Percentiles rank a stretch among this genome's conserved stretches.
Conservation (phyloP, 2,329 filamentous ascomycete genomes). For the Fusarium dlaminii region DNA sequence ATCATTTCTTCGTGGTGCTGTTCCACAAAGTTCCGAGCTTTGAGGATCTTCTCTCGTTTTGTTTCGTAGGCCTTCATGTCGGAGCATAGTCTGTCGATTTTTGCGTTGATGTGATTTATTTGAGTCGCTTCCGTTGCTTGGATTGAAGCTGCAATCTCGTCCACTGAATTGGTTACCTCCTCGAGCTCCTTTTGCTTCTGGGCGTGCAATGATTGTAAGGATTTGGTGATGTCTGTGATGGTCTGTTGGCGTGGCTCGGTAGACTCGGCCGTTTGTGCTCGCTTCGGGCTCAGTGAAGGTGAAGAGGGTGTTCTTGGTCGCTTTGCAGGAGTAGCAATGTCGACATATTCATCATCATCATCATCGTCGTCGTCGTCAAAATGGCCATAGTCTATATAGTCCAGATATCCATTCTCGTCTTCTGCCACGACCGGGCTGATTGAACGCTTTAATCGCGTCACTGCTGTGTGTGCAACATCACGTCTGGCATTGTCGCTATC, state of each 20-base stretch:
- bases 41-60: background rate
- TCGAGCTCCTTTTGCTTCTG: background rate
- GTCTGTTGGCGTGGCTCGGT: background rate
- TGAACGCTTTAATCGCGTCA: background rate
- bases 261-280: background rate
- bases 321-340: background rate
- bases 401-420: background rate
- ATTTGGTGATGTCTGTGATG: background rate
- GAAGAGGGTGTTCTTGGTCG: background rate
- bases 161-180: background rate
- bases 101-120: background rate
- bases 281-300: background rate
- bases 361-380: background rate
- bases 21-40: background rate
- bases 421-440: rapidly evolving
- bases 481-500: background rate
- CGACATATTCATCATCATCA: background rate
- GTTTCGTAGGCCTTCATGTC: background rate
- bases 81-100: background rate
- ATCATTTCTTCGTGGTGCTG: background rate
- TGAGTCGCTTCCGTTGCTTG: background rate
- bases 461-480: background rate
- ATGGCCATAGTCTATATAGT: background rate
- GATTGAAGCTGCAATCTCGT: background rate
- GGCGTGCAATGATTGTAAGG: background rate